Evolutionary conservation across 768 basidiomycete species (phyloP).

Genomic region (Scleroderma citrinum): DNA sequence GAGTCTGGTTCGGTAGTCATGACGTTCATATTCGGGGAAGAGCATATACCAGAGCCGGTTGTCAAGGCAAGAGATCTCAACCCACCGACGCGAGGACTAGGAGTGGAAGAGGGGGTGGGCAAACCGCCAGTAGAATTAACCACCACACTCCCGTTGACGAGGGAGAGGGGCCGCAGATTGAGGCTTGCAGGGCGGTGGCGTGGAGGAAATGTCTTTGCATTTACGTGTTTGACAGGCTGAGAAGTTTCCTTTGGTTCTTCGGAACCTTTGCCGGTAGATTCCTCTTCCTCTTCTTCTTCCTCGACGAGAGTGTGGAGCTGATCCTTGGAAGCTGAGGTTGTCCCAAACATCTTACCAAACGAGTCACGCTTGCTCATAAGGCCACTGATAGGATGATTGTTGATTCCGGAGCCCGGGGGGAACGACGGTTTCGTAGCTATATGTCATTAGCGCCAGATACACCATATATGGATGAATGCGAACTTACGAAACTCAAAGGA

Average conservation of each 20-base stretch:
- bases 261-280: constrained; percentile 6
- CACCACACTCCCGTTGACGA: constrained; percentile 49
- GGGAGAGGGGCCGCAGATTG: constrained; percentile 65
- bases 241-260: constrained; percentile 14
- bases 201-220: constrained; percentile 37
- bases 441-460: background rate
- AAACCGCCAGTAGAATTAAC: constrained; percentile 32
- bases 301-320: constrained; percentile 74
- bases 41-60: constrained; percentile 22
- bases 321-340: constrained; percentile 64
- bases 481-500: constrained; percentile 65
- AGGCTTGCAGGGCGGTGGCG: constrained; percentile 63
- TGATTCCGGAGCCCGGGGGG: constrained; percentile 40
- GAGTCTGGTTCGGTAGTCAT: constrained; percentile 5
- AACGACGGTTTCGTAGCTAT: constrained; percentile 59
- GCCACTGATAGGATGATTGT: constrained; percentile 36
- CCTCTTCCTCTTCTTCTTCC: constrained; percentile 81
- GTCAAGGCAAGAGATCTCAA: constrained; percentile 51
- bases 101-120: constrained; percentile 51
- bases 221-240: constrained; percentile 19
- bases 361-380: constrained; percentile 72
- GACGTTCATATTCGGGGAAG: constrained; percentile 9
- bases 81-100: constrained; percentile 39
- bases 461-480: constrained; percentile 4
- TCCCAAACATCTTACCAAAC: constrained; percentile 59